These are phyloP conservation scores for Apiospora aurea DNA, from an alignment of 2,329 filamentous ascomycete species.

Conservation along the genomic window DNA sequence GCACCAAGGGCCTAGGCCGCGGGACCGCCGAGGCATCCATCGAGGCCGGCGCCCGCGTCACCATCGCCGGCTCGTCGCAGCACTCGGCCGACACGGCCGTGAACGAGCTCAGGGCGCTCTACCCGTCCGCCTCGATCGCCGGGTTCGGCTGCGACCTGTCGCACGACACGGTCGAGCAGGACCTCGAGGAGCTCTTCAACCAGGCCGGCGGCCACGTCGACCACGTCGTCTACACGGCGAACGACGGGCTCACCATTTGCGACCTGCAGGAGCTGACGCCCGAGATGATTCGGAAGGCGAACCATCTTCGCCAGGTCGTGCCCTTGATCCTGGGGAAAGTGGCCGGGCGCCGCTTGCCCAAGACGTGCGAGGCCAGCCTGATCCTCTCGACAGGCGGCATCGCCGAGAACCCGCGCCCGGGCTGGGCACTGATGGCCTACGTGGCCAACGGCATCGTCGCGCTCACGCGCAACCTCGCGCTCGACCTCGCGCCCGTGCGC, in stretches of 20 bases:
- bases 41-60: slow-evolving; percentile 37
- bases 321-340: slow-evolving; percentile 45
- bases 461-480: slow-evolving; percentile 39
- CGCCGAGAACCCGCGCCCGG: slow-evolving; percentile 32
- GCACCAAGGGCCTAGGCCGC: slow-evolving; percentile 38
- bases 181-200: slow-evolving; percentile 36
- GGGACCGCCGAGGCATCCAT: slow-evolving; percentile 38
- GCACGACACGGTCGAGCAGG: slow-evolving; percentile 32
- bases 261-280: slow-evolving; percentile 35
- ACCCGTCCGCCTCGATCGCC: slow-evolving; percentile 30
- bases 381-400: slow-evolving; percentile 38
- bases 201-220: slow-evolving; percentile 33
- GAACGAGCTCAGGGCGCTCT: slow-evolving; percentile 32
- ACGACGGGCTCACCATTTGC: slow-evolving; percentile 36
- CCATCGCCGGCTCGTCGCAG: slow-evolving; percentile 34
- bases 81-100: slow-evolving; percentile 34
- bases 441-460: slow-evolving; percentile 35
- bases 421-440: slow-evolving; percentile 36
- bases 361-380: slow-evolving; percentile 32
- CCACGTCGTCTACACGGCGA: slow-evolving; percentile 42
- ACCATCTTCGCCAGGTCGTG: slow-evolving; percentile 43
- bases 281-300: slow-evolving; percentile 35
- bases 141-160: slow-evolving; percentile 37
- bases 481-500: slow-evolving; percentile 39
- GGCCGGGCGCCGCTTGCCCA: slow-evolving; percentile 38